Evolutionary conservation across 2,329 filamentous ascomycete species (phyloP).

Genomic region (Epichloe sp.): DNA sequence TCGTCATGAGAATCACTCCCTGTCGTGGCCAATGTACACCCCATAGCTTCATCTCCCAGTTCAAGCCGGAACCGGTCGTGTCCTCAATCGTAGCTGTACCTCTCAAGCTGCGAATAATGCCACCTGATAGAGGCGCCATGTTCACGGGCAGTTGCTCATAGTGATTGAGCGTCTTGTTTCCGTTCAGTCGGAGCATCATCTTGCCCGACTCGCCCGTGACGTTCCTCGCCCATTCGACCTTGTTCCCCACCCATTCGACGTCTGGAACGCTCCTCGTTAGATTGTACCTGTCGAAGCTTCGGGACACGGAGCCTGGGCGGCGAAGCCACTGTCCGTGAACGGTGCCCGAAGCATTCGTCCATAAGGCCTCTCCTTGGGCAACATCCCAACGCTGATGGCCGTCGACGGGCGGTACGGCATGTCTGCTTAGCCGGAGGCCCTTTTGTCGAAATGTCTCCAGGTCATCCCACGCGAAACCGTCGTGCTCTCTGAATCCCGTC

Average conservation of each 20-base stretch:
- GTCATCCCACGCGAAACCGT: conserved; percentile 68
- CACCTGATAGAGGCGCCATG: conserved; percentile 26
- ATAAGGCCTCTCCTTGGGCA: conserved; percentile 36
- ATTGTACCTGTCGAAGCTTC: conserved; percentile 42
- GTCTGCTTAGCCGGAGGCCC: conserved; percentile 47
- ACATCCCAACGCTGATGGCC: conserved; percentile 27
- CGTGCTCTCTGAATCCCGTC: conserved; percentile 60
- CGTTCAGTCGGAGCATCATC: conserved; percentile 52
- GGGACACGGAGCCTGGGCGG: conserved; percentile 33
- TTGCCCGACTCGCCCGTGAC: conserved; percentile 60
- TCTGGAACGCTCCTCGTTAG: conserved; percentile 50
- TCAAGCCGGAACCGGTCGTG: conserved; percentile 49
- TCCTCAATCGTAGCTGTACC: conserved; percentile 64
- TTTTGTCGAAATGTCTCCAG: conserved; percentile 52
- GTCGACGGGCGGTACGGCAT: conserved; percentile 32
- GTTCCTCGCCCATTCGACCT: conserved; percentile 61
- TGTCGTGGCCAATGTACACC: conserved; percentile 78
- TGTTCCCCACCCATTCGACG: conserved; percentile 48
- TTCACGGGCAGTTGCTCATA: conserved; percentile 27
- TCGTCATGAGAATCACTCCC: conserved; percentile 69
- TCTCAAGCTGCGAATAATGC: conserved; percentile 53
- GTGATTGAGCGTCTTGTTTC: conserved; percentile 34
- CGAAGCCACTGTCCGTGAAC: conserved; percentile 66
- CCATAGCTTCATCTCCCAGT: conserved; percentile 67
- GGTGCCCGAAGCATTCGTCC: conserved; percentile 66